Base-by-base conservation (phyloP, 2,329 filamentous ascomycete species). In the Teratosphaeria epicoccoides region DNA sequence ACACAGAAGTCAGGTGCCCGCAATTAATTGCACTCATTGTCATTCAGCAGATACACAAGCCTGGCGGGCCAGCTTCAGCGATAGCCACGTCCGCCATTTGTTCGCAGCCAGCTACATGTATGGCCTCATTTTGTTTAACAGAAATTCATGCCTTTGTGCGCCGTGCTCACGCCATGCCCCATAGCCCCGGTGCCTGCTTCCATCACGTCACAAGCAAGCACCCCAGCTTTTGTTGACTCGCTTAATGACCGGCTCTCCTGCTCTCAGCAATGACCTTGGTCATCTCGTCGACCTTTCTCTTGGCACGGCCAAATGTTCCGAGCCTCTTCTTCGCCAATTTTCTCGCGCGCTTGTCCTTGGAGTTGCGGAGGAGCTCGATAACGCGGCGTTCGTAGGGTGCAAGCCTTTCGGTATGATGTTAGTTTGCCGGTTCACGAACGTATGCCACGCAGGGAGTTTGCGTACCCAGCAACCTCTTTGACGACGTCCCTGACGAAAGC, bases 291-390 rank as follows among this genome's bases (percentile, higher is more conserved):
- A 98, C 93, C 91, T 98, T 98, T 74, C 82, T 85, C 91, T 98
- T 98, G 71, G 91, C 91, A 76, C 93, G 91, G 71, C 88, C 87
- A 77, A 97, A 97, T 68, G 93, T 97, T 74, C 93, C 93, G 80
- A 98, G 90, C 76, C 91, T 85, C 87, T 95, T 96, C 90, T 97
- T 97, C 70, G 91, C 91, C 71, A 96, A 87, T 85, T 96, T 96
- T 68, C 91, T 84, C 70, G 91, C 91, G 77, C 91, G 88, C 88
- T 97, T 97, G 79, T 98, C 93, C 81, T 95, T 94, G 80, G 82
- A 85, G 87, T 98, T 98, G 70, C 93, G 88, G 77, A 98, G 86
- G 73, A 98, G 80, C 83, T 98, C 93, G 73, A 98, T 95, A 67
- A 98, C 88, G 72, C 93, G 89, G 76, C 93, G 91, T 85, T 98